These are phyloP conservation scores for Pythium pyrilobum DNA, from an alignment of 352 stramenopile species.

Conservation along the genomic window DNA sequence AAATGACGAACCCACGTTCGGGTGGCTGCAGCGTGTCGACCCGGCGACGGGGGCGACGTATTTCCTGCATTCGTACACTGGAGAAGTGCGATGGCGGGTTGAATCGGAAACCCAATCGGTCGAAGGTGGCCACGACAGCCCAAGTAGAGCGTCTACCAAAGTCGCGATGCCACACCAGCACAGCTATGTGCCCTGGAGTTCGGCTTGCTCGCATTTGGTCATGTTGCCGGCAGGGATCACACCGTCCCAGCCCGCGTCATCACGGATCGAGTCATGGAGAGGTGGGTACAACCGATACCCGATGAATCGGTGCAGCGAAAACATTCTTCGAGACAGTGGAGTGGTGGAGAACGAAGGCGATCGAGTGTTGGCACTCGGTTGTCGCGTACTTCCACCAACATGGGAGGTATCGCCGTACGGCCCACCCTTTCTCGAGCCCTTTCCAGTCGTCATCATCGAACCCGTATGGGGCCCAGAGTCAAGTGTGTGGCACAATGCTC, in stretches of 20 bases:
- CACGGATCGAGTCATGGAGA: conserved; percentile 7
- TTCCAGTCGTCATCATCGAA: conserved; percentile 32
- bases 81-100: conserved; percentile 64
- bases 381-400: conserved; percentile 47
- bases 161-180: neutral
- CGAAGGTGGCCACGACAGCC: neutral
- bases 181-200: conserved; percentile 22
- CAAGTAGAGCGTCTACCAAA: neutral
- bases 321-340: neutral
- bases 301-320: conserved; percentile 9
- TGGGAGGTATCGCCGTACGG: conserved; percentile 43
- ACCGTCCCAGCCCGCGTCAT: conserved; percentile 25
- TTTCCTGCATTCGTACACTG: conserved; percentile 65
- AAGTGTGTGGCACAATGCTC: too few species aligned
- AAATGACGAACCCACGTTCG: conserved; percentile 25
- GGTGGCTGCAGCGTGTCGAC: conserved; percentile 54
- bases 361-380: neutral
- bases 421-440: conserved; percentile 52
- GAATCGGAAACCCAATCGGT: too few species aligned
- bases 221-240: conserved; percentile 52
- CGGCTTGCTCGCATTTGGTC: conserved; percentile 50
- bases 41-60: conserved; percentile 39
- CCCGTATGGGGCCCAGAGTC: neutral
- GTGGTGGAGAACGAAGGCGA: neutral
- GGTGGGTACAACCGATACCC: conserved; percentile 53